Evolutionary conservation across 805 yeast species (phyloP).

Genomic region (Candida ulmi): DNA sequence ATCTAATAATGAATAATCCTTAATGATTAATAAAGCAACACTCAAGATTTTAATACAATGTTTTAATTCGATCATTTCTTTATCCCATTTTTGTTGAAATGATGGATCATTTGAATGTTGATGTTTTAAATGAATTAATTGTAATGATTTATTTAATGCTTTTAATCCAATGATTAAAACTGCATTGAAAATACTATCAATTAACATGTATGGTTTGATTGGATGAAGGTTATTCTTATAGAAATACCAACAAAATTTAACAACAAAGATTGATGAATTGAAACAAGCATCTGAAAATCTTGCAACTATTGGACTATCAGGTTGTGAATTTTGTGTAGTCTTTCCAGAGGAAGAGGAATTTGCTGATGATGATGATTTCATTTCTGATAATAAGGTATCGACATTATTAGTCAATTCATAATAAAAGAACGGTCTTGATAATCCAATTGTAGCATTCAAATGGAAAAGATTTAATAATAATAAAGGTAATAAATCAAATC

Average conservation of each 20-base stretch:
- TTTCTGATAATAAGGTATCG: neutral
- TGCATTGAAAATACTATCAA: constrained; percentile 24
- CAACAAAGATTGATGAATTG: constrained; percentile 25
- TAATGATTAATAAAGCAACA: neutral
- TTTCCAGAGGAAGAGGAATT: neutral
- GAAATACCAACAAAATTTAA: constrained; percentile 19
- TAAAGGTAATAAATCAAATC: constrained; percentile 8
- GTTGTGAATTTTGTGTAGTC: neutral
- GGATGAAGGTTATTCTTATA: constrained; percentile 18
- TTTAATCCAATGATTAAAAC: constrained; percentile 25
- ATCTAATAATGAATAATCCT: neutral
- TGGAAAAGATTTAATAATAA: constrained; percentile 28
- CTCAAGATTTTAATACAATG: constrained; percentile 1
- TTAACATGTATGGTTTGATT: constrained; percentile 24
- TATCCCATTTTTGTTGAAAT: neutral
- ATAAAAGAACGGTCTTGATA: constrained; percentile 32
- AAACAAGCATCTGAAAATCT: constrained; percentile 24
- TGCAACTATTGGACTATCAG: constrained; percentile 3
- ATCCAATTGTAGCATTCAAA: constrained; percentile 25
- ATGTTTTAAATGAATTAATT: constrained; percentile 1
- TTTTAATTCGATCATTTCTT: neutral
- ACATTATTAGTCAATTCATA: constrained; percentile 13
- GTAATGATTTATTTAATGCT: constrained; percentile 9
- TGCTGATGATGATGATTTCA: neutral
- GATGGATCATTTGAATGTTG: neutral